These are phyloP conservation scores for Hydrangea macrophylla DNA, from an alignment of 148 eudicot species.

Conservation along the genomic window DNA sequence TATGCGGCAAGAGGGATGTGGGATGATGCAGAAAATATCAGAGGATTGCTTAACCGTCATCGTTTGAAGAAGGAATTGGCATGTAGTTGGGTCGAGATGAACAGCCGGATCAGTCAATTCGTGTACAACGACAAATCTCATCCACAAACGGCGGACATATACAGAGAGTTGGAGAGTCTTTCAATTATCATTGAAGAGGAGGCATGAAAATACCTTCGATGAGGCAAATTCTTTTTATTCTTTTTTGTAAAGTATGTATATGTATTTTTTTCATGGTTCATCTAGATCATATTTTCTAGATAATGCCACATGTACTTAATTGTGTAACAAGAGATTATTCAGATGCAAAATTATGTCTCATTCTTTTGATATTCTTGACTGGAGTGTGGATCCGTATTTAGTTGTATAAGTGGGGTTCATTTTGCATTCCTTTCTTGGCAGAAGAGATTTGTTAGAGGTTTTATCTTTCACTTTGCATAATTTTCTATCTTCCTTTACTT, in stretches of 20 bases:
- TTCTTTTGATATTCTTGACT: not conserved
- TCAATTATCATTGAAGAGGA: conserved; percentile 29
- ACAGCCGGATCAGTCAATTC: conserved; percentile 34
- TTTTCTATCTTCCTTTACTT: not conserved
- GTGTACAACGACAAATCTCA: conserved; percentile 42
- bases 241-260: not conserved
- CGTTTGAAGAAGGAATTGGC: conserved; percentile 44
- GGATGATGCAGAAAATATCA: conserved; percentile 37
- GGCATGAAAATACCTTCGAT: conserved; percentile 5
- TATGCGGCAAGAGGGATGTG: conserved; percentile 49
- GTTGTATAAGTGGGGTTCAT: not conserved
- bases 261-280: not conserved
- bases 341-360: not conserved
- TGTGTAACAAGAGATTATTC: not conserved
- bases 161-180: conserved; percentile 36
- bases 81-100: conserved; percentile 51
- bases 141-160: conserved; percentile 34
- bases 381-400: not conserved
- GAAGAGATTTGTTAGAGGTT: not conserved
- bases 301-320: not conserved
- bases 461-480: not conserved
- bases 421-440: not conserved
- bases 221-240: not conserved
- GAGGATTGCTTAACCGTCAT: conserved; percentile 24
- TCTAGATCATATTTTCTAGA: not conserved